These are phyloP conservation scores for Talaromyces adpressus DNA, from an alignment of 495 filamentous ascomycete species.

Conservation along the genomic window DNA sequence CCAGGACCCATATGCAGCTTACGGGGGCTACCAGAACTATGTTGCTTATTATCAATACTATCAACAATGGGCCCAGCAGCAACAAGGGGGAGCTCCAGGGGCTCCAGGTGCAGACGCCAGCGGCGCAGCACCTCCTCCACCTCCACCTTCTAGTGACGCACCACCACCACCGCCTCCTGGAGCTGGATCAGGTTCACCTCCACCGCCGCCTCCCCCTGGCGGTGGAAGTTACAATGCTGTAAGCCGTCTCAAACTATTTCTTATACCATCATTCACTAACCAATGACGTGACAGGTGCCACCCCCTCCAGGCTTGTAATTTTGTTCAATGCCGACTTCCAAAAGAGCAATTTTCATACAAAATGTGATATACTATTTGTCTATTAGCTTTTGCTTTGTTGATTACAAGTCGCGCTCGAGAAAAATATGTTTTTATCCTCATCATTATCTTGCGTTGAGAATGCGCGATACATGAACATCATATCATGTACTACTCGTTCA, in stretches of 20 bases:
- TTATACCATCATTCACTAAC: not conserved
- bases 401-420: not conserved
- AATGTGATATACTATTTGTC: not conserved
- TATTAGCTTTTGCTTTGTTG: not conserved
- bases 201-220: constrained; percentile 54
- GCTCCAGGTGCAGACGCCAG: constrained; percentile 28
- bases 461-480: not conserved
- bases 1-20: constrained; percentile 82
- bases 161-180: constrained; percentile 56
- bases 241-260: constrained; percentile 11
- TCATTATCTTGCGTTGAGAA: not conserved
- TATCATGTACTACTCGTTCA: not conserved
- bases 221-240: constrained; percentile 63
- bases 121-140: constrained; percentile 48
- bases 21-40: constrained; percentile 80
- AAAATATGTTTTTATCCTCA: not conserved
- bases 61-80: constrained; percentile 51
- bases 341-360: constrained; percentile 4
- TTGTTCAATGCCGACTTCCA: not conserved
- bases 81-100: constrained; percentile 22
- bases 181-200: constrained; percentile 51
- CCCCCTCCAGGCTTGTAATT: constrained; percentile 43
- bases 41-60: constrained; percentile 64
- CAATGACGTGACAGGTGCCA: constrained; percentile 28
- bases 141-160: constrained; percentile 53